Percentiles rank a stretch among this genome's conserved stretches.
phyloP scores from a whole-genome alignment of 73 alveolate species.

The Tetrahymena thermophila region DNA sequence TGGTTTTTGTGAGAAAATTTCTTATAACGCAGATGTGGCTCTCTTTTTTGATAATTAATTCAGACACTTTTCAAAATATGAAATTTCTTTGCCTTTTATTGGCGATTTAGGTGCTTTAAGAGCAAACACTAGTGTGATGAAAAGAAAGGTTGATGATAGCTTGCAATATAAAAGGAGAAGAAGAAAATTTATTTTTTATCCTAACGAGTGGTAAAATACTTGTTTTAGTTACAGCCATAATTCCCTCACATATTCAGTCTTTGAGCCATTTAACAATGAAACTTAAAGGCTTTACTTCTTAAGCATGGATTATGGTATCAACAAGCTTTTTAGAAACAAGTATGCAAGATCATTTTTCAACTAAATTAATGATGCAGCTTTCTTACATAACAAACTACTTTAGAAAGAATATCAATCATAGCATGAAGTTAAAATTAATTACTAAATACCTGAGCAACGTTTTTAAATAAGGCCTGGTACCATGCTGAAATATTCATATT shows the following conservation, averaged over 20 bases:
- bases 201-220: neutral
- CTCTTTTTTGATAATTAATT: neutral
- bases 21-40: neutral
- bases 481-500: neutral
- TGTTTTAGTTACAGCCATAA: neutral
- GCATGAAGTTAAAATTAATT: neutral
- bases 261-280: neutral
- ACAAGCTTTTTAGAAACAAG: neutral
- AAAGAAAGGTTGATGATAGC: neutral
- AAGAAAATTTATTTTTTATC: neutral
- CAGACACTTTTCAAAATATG: neutral
- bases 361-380: neutral
- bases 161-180: neutral
- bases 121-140: neutral
- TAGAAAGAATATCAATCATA: neutral
- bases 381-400: neutral
- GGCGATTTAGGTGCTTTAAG: neutral
- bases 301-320: neutral
- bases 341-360: neutral
- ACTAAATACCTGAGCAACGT: neutral
- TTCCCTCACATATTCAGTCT: neutral
- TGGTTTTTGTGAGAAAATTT: neutral
- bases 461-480: neutral
- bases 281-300: neutral
- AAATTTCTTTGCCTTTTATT: neutral